Evolutionary conservation across 2,329 filamentous ascomycete species (phyloP).

Genomic region (Colletotrichum echinochloae): DNA sequence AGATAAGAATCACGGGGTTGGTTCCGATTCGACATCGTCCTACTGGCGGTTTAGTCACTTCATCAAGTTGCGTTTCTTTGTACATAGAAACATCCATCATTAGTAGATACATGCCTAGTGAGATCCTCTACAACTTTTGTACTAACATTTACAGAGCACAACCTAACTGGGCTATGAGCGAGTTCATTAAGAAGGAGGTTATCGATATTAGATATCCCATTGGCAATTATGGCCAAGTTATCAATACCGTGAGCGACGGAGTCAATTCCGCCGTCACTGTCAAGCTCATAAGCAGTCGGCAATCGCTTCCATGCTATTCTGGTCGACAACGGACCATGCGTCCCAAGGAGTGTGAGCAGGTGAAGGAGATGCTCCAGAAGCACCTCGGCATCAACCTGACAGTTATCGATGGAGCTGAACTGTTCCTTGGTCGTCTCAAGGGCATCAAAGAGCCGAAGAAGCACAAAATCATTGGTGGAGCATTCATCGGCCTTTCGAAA

Average conservation of each 20-base stretch:
- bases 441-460: constrained; percentile 84
- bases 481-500: constrained; percentile 56
- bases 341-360: constrained; percentile 83
- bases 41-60: too few relatives aligned
- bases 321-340: constrained; percentile 88
- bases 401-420: constrained; percentile 81
- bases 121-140: constrained; percentile 85
- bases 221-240: constrained; percentile 84
- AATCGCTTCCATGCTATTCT: constrained; percentile 86
- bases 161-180: constrained; percentile 86
- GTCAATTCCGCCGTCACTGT: constrained; percentile 86
- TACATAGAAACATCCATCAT: too few relatives aligned
- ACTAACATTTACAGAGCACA: constrained; percentile 83
- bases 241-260: constrained; percentile 74
- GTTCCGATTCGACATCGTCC: too few relatives aligned
- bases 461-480: constrained; percentile 88
- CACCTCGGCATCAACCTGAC: constrained; percentile 92
- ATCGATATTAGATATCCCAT: constrained; percentile 83
- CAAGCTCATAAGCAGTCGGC: constrained; percentile 85
- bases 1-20: too few relatives aligned
- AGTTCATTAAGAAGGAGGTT: constrained; percentile 86
- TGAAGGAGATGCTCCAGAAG: constrained; percentile 81
- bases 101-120: too few relatives aligned
- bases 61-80: too few relatives aligned
- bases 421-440: constrained; percentile 81